Evolutionary conservation across 345 rosid species (phyloP), one percentile per base, ranked within the genome.

Genomic region (Adansonia digitata): DNA sequence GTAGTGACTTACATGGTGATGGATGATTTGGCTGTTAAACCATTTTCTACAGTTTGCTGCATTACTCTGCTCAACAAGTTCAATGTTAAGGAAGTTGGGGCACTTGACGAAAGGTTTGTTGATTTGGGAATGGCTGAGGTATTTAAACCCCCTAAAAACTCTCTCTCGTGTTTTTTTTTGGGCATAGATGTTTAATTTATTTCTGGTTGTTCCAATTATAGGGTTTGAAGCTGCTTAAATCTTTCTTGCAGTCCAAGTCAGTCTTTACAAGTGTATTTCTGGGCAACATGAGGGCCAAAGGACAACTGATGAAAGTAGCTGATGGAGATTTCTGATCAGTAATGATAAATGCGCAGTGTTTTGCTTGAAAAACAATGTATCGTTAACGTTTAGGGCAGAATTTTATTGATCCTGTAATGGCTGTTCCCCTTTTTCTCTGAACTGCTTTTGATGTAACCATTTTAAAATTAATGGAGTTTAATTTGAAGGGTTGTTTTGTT

Each of bases 1-100:
- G 48, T 55, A 2, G 60, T 74, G 1, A 81, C 82, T 0, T 83
- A 83, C 22, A 81, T 79, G 78, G 78, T 80, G 1, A 76, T 79
- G 79, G 83, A 83, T 69, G 65, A 81, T 70, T 46, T 81, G 67
- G 75, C 22, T 45, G 81, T 79, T 22, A 74, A n/a, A 29, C 83
- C 84, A 0, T n/a, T 74, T 59, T 74, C 78, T 10, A n/a, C 31
- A 0, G 53, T 43, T 31, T 60, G 48, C 3, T 7, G 18, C 13
- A 20, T 77, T 56, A 14, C 77, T 57, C 0, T 69, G 49, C 43
- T 81, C 26, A 70, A 74, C 71, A 71, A 71, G 15, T 70, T 77
- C 7, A 64, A 70, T 4, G 62, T 77, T n/a, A 48, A 77, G 43
- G 71, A 63, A 6, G 11, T 48, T 8, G 24, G 74, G 5, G 20